Evolutionary conservation across 305 asterid genomes (phyloP).

Genomic region (Fraxinus ornus): DNA sequence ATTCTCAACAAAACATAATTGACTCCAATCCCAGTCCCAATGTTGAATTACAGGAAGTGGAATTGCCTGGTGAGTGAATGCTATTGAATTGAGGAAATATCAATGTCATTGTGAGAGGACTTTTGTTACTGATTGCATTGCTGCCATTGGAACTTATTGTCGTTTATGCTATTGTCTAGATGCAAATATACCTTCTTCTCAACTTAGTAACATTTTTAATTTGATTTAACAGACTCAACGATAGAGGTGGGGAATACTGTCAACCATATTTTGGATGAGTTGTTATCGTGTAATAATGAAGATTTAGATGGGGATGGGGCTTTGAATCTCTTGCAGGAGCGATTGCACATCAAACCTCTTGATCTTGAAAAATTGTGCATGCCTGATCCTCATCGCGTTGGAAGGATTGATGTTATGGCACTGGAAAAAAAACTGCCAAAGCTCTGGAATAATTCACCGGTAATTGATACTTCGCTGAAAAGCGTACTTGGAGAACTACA

Average conservation of each 20-base stretch:
- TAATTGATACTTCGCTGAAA: slow-evolving; percentile 42
- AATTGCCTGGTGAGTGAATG: slow-evolving; percentile 51
- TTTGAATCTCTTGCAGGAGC: slow-evolving; percentile 62
- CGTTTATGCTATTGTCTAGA: slow-evolving; percentile 2
- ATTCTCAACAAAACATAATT: slow-evolving; percentile 30
- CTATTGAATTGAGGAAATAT: slow-evolving; percentile 16
- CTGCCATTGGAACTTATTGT: not conserved
- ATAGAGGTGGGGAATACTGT: slow-evolving; percentile 35
- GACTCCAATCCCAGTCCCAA: slow-evolving; percentile 34
- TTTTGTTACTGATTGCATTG: slow-evolving; percentile 13
- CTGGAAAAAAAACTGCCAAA: slow-evolving; percentile 42
- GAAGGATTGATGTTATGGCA: slow-evolving; percentile 42
- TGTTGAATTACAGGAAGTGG: slow-evolving; percentile 45
- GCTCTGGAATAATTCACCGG: slow-evolving; percentile 40
- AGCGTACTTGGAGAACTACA: slow-evolving; percentile 33
- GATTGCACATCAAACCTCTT: slow-evolving; percentile 62
- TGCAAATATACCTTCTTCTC: slow-evolving; percentile 18
- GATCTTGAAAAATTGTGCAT: slow-evolving; percentile 41
- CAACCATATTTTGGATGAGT: slow-evolving; percentile 45
- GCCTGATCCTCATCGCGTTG: slow-evolving; percentile 42
- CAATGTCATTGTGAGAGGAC: slow-evolving; percentile 10
- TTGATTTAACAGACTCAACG: slow-evolving; percentile 40
- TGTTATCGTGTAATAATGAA: slow-evolving; percentile 46
- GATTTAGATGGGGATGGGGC: slow-evolving; percentile 67
- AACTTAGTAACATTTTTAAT: slow-evolving; percentile 20